phyloP scores from a whole-genome alignment of 2,329 filamentous ascomycete genomes.

The Nannizziopsis arthrosporioides region DNA sequence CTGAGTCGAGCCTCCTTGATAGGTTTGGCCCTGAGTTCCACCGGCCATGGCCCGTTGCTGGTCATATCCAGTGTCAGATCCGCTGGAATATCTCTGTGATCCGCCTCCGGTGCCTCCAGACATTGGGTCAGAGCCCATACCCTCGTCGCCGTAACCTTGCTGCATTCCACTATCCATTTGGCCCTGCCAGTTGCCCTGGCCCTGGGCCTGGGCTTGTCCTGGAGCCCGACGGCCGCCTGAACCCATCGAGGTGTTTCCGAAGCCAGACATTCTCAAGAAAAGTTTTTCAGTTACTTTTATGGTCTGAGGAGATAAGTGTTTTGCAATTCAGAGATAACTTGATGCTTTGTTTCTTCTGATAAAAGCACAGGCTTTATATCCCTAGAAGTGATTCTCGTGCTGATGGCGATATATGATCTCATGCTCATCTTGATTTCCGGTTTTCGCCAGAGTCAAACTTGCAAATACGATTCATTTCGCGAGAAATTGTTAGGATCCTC shows the following conservation, averaged over 20 bases:
- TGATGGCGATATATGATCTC: too few species aligned
- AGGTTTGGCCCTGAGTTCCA: background rate
- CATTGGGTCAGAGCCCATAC: slow-evolving; percentile 4
- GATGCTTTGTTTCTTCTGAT: too few species aligned
- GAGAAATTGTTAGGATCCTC: too few species aligned
- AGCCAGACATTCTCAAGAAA: slow-evolving; percentile 12
- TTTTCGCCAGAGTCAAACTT: too few species aligned
- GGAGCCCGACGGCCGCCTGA: slow-evolving; percentile 2
- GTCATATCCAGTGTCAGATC: background rate
- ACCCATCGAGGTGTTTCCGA: slow-evolving; percentile 8
- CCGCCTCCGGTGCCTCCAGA: background rate
- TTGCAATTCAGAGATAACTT: too few species aligned
- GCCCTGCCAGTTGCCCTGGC: slow-evolving; percentile 6
- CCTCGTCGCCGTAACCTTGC: slow-evolving; percentile 10
- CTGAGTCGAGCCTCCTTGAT: slow-evolving; percentile 4
- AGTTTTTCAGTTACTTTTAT: background rate
- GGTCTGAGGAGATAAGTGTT: too few species aligned
- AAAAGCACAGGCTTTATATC: too few species aligned
- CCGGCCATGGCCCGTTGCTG: background rate
- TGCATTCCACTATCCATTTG: slow-evolving; percentile 7
- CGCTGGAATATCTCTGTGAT: slow-evolving; percentile 4
- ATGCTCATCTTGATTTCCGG: too few species aligned
- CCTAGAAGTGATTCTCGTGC: too few species aligned
- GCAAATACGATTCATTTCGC: too few species aligned
- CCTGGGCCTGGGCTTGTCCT: background rate